Evolutionary conservation across 768 basidiomycete genomes (phyloP), one percentile per base, ranked within the genome.

Genomic region (Neoboletus brunneissimus): DNA sequence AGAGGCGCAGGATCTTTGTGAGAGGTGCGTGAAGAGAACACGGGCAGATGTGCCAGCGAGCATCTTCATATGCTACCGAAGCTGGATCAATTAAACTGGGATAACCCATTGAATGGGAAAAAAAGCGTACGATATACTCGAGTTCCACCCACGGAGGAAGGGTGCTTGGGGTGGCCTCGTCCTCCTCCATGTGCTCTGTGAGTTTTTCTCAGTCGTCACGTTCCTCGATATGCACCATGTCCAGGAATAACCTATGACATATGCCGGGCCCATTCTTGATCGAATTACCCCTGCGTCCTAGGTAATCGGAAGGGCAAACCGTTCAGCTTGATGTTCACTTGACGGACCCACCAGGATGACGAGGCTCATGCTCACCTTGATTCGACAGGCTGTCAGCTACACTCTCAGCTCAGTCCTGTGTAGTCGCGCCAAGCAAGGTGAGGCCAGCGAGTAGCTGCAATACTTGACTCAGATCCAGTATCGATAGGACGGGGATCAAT

Each of bases 181-280:
- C 95, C 48, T 94, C 92, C 69, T 98, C 95, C 89, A 98, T 94
- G 67, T 95, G 93, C 61, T 95, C 94, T 92, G 55, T 20, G 10
- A 9, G 38, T 31, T 48, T 37, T 9, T 27, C n/a, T 65, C 53
- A 55, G 57, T 34, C 31, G 15, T 47, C 18, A 34, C 12, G 22
- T 45, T 38, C 45, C 16, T 45, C 25, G 13, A 37, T 20, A 10
- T 13, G 18, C 11, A 35, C 18, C 2, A 32, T 29, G 16, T 22
- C 25, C 9, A n/a, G 34, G 37, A 63, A 72, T 49, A 47, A 83
- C 85, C 85, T 48, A 87, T 85, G 49, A 82, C 80, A 68, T 84
- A 87, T 55, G 74, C 73, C 61, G 77, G 78, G 5, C 69, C 65
- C 81, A 81, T 83, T 48, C 34, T 35, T 29, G 32, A 20, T 31